Evolutionary conservation across 345 rosid genomes (phyloP), one percentile per base, ranked within the genome.

Genomic region (Leavenworthia alabamica): DNA sequence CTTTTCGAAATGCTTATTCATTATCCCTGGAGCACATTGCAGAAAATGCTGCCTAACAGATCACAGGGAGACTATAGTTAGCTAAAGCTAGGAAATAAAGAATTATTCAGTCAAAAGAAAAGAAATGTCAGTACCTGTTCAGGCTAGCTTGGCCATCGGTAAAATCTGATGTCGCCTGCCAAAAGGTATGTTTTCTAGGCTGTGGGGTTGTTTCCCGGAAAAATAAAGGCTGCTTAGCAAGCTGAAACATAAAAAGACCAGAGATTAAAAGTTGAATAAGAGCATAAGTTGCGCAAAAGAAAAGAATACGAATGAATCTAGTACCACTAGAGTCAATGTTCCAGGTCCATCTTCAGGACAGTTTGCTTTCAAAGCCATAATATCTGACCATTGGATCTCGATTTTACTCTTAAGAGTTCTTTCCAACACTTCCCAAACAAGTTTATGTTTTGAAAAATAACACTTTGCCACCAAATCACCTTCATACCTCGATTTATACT

Each of bases 381-480:
- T 94, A 77, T 94, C 99, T 3, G 96, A 86, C 99, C 99, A 94
- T 32, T 94, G 97, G 67, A 94, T 83, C 83, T 94, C 99, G 26
- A 94, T 86, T 79, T 94, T 94, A 77, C 97, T 94, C 86, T 94
- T 94, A 29, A 90, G 84, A 58, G 97, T 90, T 67, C 82, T 88
- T 66, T 94, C 93, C 73, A 94, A 83, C 62, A 94, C 95, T 80
- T 94, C 99, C 99, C 99, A 94, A 35, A 94, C 97, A 54, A 90
- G 89, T 78, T 90, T 94, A 63, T 90, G 96, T 81, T 94, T 94
- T 0, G 97, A 97, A 67, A 94, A 94, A 79, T 94, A 94, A 74
- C 99, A 94, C 85, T 94, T 94, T 3, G 96, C 99, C 64, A 94
- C 97, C 78, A 94, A 83, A 81, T 94, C 99, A 57, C 97, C 97